Evolutionary conservation across 2,329 filamentous ascomycete species (phyloP).

Genomic region (Xenosphaeropsis pyriputrescens): DNA sequence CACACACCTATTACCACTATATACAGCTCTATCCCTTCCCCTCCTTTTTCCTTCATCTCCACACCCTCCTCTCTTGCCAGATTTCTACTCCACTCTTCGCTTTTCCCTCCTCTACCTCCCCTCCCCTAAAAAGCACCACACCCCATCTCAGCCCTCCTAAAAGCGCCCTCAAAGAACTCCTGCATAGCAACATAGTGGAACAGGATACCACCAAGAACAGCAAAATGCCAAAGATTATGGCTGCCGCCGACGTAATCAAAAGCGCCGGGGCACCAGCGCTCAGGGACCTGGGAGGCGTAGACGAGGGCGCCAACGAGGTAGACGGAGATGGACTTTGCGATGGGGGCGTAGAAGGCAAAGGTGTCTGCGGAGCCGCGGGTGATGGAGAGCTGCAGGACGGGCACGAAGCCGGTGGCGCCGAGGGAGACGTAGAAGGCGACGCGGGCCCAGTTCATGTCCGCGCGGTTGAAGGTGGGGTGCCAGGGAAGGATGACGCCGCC

Average conservation of each 20-base stretch:
- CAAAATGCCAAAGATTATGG: conserved; percentile 96
- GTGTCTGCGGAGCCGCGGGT: conserved; percentile 70
- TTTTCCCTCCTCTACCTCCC: background rate
- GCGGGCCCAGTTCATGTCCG: conserved; percentile 84
- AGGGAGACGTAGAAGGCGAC: conserved; percentile 86
- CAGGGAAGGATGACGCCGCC: conserved; percentile 86
- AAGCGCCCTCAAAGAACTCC: conserved; percentile 73
- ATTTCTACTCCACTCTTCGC: too few species aligned
- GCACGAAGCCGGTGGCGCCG: conserved; percentile 76
- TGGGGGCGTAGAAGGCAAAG: conserved; percentile 77
- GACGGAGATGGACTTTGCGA: conserved; percentile 72
- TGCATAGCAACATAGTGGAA: conserved; percentile 97
- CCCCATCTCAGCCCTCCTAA: conserved; percentile 39
- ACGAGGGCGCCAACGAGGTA: conserved; percentile 75
- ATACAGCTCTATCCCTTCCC: too few species aligned
- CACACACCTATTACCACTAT: too few species aligned
- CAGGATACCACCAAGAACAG: conserved; percentile 87
- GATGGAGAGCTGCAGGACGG: conserved; percentile 68
- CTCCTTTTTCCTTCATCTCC: too few species aligned
- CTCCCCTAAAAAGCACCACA: conserved; percentile 11
- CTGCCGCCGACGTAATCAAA: conserved; percentile 94
- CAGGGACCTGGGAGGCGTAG: conserved; percentile 85
- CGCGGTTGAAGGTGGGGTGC: conserved; percentile 87
- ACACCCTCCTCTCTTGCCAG: too few species aligned
- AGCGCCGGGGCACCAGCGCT: conserved; percentile 80